Percentiles rank a stretch among this genome's conserved stretches.
Evolutionary conservation across 192 early-diverging fungal species (phyloP).

Genomic region (Backusella psychrophila): DNA sequence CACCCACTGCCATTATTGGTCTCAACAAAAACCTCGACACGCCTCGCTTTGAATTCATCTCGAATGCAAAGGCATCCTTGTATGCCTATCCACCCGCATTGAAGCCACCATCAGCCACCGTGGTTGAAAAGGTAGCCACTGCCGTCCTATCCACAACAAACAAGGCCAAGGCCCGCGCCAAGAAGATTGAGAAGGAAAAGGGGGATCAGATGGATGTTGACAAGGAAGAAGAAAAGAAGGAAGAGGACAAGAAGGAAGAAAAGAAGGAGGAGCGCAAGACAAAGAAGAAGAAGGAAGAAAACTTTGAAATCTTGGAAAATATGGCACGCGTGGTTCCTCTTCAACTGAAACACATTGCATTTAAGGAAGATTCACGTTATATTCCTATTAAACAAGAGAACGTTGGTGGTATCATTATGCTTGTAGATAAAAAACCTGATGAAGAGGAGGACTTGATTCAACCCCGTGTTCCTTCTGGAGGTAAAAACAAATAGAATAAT

Average conservation of each 20-base stretch:
- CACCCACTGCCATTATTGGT: conserved; percentile 94
- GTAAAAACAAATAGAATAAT: neutral
- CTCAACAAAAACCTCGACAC: conserved; percentile 85
- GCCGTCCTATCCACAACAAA: conserved; percentile 96
- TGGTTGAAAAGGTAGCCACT: conserved; percentile 85
- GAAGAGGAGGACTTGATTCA: conserved; percentile 84
- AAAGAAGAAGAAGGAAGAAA: conserved; percentile 75
- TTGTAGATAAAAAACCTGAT: conserved; percentile 71
- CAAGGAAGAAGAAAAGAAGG: conserved; percentile 53
- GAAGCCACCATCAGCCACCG: conserved; percentile 76
- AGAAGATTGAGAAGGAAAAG: conserved; percentile 79
- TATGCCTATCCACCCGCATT: conserved; percentile 92
- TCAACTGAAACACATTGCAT: conserved; percentile 85
- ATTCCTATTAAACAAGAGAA: conserved; percentile 78
- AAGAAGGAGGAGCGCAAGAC: conserved; percentile 53
- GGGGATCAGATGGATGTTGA: conserved; percentile 49
- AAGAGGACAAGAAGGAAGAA: conserved; percentile 53
- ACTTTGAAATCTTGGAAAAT: conserved; percentile 79
- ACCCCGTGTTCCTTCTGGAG: conserved; percentile 43
- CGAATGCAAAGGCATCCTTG: conserved; percentile 83
- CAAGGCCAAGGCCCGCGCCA: conserved; percentile 83
- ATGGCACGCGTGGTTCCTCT: conserved; percentile 83
- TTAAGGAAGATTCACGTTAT: conserved; percentile 85
- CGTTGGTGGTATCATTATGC: conserved; percentile 85
- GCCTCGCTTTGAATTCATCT: conserved; percentile 83